Evolutionary conservation across 2,329 filamentous ascomycete species (phyloP), one percentile per base, ranked within the genome.

Genomic region (Diaporthe ampelina): DNA sequence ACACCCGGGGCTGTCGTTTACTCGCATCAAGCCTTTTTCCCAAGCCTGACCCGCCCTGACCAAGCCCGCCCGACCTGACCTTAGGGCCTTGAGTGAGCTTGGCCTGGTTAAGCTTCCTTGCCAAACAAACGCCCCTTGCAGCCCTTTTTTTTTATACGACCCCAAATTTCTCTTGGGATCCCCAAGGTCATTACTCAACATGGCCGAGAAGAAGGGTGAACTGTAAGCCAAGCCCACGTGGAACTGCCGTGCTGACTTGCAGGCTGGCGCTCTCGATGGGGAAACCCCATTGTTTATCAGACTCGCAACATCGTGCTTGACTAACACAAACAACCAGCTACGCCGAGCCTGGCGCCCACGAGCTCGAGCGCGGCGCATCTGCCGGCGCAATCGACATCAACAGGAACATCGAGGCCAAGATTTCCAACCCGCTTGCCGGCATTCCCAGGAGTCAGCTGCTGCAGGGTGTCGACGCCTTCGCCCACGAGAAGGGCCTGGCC

Each of bases 391-490:
- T 68, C 63, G 85, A 87, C 73, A 83, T 88, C 63, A 86, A 86
- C 76, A 78, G 83, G 74, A 88, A 88, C 75, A 75, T 84, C 50
- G 86, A 87, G 75, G 86, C 86, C 32, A 85, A 84, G 76, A 86
- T 86, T 80, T 84, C 84, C 77, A 86, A 86, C 73, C 85, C 85
- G 32, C 80, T 93, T 4, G 86, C 84, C 2, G 88, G 86, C 0
- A 84, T 92, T 10, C 84, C 87, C 2, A 85, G 86, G 37, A 83
- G 88, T 0, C 81, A 87, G 70, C 85, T 93, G 19, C 80, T 92
- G 52, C 80, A 82, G 26, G 84, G 90, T 75, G 90, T 92, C 2
- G 85, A 89, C 57, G 79, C 82, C 0, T 92, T 91, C 79, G 89
- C 88, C 57, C 76, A 79, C 4, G 81, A 86, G 21, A 85, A 86